Evolutionary conservation across 352 stramenopile genomes (phyloP), one percentile per base, ranked within the genome.

Genomic region (Pythium chondricola): DNA sequence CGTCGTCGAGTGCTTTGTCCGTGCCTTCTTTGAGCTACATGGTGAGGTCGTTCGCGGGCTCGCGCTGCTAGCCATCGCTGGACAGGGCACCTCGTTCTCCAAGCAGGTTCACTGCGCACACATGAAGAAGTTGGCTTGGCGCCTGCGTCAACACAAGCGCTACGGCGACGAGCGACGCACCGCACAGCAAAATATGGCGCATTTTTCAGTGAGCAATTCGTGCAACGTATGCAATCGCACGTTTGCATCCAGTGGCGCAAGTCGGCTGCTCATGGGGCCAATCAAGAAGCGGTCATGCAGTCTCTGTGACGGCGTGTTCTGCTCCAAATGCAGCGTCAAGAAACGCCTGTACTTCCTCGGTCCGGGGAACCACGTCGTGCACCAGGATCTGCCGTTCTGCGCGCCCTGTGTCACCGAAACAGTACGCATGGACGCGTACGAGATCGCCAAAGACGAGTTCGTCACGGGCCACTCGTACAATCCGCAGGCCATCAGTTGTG

Each of bases 101-200:
- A 47, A 55, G 48, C 22, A 33, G 2, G 24, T 48, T 2, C 18
- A n/a, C 26, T 24, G n/a, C 29, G 29, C 26, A 46, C 67, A 83
- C 21, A 76, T 52, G 57, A 86, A 86, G 57, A 86, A 86, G 24
- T 63, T 86, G 20, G 71, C 71, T 11, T 83, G 33, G 33, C 46
- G 38, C 26, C 14, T 44, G 16, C n/a, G 29, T n/a, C n/a, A n/a
- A n/a, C n/a, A n/a, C n/a, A n/a, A n/a, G n/a, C n/a, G n/a, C n/a
- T n/a, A n/a, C n/a, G n/a, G n/a, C n/a, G n/a, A n/a, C n/a, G n/a
- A n/a, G n/a, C n/a, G n/a, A n/a, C n/a, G n/a, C n/a, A n/a, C n/a
- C n/a, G n/a, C n/a, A n/a, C n/a, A n/a, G n/a, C n/a, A n/a, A n/a
- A n/a, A n/a, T 39, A 6, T 6, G 36, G 18, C 13, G 36, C 36